Conservation (phyloP, 345 rosid species). For the Eutrema japonicum region DNA sequence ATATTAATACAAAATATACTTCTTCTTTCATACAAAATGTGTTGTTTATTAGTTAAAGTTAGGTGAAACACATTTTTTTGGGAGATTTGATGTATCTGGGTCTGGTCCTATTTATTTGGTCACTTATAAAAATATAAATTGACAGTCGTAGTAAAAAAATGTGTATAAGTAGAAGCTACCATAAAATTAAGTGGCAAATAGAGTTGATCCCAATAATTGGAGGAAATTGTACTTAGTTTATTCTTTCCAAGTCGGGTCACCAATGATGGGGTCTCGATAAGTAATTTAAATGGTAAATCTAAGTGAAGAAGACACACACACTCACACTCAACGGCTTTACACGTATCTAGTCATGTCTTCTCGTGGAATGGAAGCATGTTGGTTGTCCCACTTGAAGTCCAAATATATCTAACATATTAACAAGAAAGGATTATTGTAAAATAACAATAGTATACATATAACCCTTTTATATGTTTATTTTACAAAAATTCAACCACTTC, state of each 20-base stretch:
- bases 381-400: slow-evolving; percentile 61
- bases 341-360: slow-evolving; percentile 53
- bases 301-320: slow-evolving; percentile 36
- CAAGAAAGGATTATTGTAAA: slow-evolving; percentile 27
- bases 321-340: slow-evolving; percentile 58
- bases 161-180: slow-evolving; percentile 24
- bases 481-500: slow-evolving; percentile 49
- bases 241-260: slow-evolving; percentile 46
- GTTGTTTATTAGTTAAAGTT: not conserved
- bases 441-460: slow-evolving; percentile 10
- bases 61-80: not conserved
- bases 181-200: slow-evolving; percentile 33
- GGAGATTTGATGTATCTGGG: slow-evolving; percentile 11
- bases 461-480: slow-evolving; percentile 26
- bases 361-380: slow-evolving; percentile 62
- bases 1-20: not conserved
- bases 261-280: slow-evolving; percentile 56
- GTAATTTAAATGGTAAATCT: slow-evolving; percentile 18
- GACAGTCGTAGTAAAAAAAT: slow-evolving; percentile 4
- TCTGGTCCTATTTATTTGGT: slow-evolving; percentile 21
- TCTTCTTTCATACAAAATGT: not conserved
- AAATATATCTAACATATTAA: slow-evolving; percentile 42
- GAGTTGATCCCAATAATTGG: slow-evolving; percentile 58
- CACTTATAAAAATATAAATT: not conserved
- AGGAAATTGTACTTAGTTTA: slow-evolving; percentile 39